These are phyloP conservation scores for Acer negundo DNA, from an alignment of 345 rosid species.

Conservation along the genomic window DNA sequence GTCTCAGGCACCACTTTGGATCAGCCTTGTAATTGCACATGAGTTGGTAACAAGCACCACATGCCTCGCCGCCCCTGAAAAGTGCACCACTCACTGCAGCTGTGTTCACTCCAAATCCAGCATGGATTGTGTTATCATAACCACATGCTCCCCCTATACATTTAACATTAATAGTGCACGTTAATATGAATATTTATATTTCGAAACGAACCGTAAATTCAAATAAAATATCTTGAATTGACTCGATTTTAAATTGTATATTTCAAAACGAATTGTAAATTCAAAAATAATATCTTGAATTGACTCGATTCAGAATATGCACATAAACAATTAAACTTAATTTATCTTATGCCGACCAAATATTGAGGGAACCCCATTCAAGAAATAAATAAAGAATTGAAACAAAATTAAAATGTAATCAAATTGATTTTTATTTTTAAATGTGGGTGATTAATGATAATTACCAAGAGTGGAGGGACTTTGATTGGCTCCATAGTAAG, in stretches of 20 bases:
- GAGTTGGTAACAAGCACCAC: constrained; percentile 78
- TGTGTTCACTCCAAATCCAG: constrained; percentile 78
- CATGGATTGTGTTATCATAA: constrained; percentile 68
- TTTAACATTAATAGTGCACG: neutral
- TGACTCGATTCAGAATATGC: no score
- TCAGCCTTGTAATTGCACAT: constrained; percentile 59
- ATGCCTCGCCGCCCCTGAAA: constrained; percentile 63
- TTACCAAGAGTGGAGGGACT: constrained; percentile 76
- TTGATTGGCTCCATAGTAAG: constrained; percentile 75
- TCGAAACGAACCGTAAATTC: no score
- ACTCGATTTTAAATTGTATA: no score
- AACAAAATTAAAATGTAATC: no score
- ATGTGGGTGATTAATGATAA: neutral
- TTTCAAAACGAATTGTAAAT: no score
- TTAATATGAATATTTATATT: neutral
- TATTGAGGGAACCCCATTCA: no score
- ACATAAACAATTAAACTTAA: no score
- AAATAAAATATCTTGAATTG: no score
- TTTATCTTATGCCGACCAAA: no score
- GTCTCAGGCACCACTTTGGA: constrained; percentile 77
- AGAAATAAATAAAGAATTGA: no score
- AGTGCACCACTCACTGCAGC: constrained; percentile 72
- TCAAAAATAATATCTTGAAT: no score
- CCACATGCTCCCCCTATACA: constrained; percentile 85
- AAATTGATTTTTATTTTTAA: neutral